Evolutionary conservation across 176 grass and related monocot species (phyloP).

Genomic region (Otatea glauca): DNA sequence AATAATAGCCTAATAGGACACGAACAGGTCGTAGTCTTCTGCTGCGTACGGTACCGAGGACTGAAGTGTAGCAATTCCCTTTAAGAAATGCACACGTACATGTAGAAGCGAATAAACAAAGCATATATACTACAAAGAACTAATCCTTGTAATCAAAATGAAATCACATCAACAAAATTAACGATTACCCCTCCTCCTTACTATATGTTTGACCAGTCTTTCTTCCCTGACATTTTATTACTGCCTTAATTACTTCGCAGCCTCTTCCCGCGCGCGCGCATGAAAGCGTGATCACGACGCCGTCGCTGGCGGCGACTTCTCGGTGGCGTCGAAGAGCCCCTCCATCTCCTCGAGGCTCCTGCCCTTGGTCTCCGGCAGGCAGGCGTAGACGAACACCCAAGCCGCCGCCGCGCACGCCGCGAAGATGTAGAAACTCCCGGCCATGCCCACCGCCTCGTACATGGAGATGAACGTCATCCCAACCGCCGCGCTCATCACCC

Average conservation of each 20-base stretch:
- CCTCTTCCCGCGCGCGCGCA: background rate
- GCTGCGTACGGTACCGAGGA: too few relatives aligned
- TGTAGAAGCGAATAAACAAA: background rate
- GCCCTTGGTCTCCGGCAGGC: conserved; percentile 72
- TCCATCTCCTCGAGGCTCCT: conserved; percentile 77
- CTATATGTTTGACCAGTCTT: background rate
- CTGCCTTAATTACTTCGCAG: background rate
- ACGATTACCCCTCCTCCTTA: background rate
- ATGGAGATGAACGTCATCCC: conserved; percentile 66
- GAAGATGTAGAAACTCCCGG: conserved; percentile 70
- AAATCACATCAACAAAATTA: background rate
- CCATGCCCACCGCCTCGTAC: conserved; percentile 57
- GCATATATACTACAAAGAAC: background rate
- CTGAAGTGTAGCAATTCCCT: background rate
- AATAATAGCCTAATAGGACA: too few relatives aligned
- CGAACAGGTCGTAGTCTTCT: too few relatives aligned
- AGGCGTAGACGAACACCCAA: conserved; percentile 61
- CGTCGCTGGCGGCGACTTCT: background rate
- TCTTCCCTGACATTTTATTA: background rate
- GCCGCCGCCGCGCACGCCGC: conserved; percentile 29
- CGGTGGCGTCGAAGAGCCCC: conserved; percentile 50
- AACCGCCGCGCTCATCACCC: conserved; percentile 59
- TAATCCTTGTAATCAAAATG: background rate
- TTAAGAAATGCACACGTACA: background rate
- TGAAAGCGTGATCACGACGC: background rate